Base-by-base conservation (phyloP, 768 basidiomycete species). In the Coprinopsis sp. region DNA sequence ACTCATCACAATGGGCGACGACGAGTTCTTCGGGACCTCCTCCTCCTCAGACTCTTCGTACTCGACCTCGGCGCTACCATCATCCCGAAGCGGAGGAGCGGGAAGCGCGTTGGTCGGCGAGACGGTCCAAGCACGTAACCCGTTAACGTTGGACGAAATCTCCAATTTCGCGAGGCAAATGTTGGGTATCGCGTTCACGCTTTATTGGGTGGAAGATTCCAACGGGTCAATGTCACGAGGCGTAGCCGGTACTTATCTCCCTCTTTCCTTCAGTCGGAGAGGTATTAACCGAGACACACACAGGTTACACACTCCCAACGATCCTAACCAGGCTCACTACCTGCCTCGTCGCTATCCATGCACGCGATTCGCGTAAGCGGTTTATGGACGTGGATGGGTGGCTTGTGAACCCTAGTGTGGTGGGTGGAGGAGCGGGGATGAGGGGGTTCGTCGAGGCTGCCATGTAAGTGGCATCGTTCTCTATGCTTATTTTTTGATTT, bases 1-100 rank as follows among this genome's bases (percentile, higher is more conserved):
- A 1, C 76, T 98, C 25, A 71, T 91, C 25, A 92, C 92, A 0
- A 89, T 98, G 77, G 90, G 90, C 1, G 96, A 99, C 56, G 95
- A 97, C 64, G 96, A 98, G 61, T 98, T 98, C 69, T 96, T 96
- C 60, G 78, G 25, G 6, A 23, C 44, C 11, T 37, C 34, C 18
- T 37, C 34, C 7, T 37, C 34, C 11, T 37, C 34, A 8, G 7
- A 37, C 18, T 7, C 8, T 7, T 18, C 7, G 11, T 10, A 7
- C 10, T 37, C 18, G 34, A 10, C 11, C 18, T 37, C 34, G 8
- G 10, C 10, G 11, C 18, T 18, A 19, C 7, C 11, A 11, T 37
- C 18, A 10, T n/a, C n/a, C n/a, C n/a, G n/a, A n/a, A n/a, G n/a
- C n/a, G n/a, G n/a, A n/a, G n/a, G n/a, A n/a, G n/a, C n/a, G n/a